Percentiles rank a stretch among this genome's conserved stretches.
These are phyloP conservation scores for Apiosordaria backusii DNA, from an alignment of 495 filamentous ascomycete species.

Conservation along the genomic window DNA sequence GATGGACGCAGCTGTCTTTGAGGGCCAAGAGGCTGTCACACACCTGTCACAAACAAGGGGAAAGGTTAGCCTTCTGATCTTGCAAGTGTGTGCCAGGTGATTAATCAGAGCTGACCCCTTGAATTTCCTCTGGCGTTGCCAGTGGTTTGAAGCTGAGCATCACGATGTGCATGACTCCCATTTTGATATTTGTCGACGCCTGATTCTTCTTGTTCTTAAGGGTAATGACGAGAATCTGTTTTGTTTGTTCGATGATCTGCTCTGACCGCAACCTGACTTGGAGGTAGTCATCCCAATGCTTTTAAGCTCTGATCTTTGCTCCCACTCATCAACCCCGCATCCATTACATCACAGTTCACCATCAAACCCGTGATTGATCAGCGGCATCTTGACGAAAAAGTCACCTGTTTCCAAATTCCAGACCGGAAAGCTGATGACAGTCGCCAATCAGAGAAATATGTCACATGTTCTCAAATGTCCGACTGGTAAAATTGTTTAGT, in stretches of 20 bases:
- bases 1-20: conserved; percentile 46
- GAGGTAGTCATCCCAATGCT: neutral
- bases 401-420: neutral
- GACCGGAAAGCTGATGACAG: too few species aligned
- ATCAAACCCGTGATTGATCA: neutral
- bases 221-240: neutral
- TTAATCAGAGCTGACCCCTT: neutral
- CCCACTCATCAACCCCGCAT: neutral
- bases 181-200: neutral
- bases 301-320: neutral
- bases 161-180: conserved; percentile 14
- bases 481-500: too few species aligned
- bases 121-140: conserved; percentile 15
- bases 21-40: conserved; percentile 33
- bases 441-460: too few species aligned
- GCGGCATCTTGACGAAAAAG: neutral
- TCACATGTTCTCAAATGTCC: too few species aligned
- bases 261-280: neutral
- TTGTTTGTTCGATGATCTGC: neutral
- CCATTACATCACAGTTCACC: neutral
- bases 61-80: neutral
- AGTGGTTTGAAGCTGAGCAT: conserved; percentile 14
- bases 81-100: neutral
- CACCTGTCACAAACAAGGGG: conserved; percentile 16
- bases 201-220: neutral